Evolutionary conservation across 805 yeast species (phyloP).

Genomic region (Teunomyces gatunensis): DNA sequence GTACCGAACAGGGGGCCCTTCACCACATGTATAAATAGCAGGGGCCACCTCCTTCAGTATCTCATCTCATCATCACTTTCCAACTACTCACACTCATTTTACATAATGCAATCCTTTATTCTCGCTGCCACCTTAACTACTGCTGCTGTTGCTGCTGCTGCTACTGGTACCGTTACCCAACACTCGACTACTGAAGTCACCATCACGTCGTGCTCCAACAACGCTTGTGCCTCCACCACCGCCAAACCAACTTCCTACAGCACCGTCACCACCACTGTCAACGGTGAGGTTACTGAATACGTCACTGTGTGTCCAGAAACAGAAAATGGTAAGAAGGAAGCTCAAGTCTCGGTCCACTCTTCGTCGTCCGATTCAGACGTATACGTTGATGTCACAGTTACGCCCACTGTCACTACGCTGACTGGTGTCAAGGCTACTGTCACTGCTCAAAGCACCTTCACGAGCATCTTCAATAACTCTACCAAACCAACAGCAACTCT

Average conservation of each 20-base stretch:
- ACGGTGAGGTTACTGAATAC: conserved; percentile 32
- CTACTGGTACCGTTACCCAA: conserved; percentile 16
- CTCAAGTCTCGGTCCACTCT: conserved; percentile 11
- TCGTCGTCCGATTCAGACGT: conserved; percentile 27
- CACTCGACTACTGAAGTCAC: conserved; percentile 21
- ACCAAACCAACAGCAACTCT: conserved; percentile 15
- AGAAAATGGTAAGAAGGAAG: conserved; percentile 9
- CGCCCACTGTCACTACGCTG: conserved; percentile 48
- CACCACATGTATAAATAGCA: too few relatives aligned
- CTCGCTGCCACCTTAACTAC: conserved; percentile 21
- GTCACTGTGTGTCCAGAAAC: conserved; percentile 38
- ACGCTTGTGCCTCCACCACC: conserved; percentile 18
- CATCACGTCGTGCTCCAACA: conserved; percentile 24
- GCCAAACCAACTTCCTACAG: conserved; percentile 8
- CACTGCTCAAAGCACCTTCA: conserved; percentile 36
- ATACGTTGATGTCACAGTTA: conserved; percentile 49
- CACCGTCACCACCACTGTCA: conserved; percentile 31
- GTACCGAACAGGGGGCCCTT: not conserved
- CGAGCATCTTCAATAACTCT: conserved; percentile 26
- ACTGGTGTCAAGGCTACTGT: conserved; percentile 45
- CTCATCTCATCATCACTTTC: not conserved
- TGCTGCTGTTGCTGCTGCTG: conserved; percentile 14
- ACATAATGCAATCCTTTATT: conserved; percentile 22
- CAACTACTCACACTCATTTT: conserved; percentile 8
- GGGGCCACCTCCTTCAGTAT: too few relatives aligned